Base-by-base conservation (phyloP, 176 grass and related monocot genomes). In the Guadua angustifolia region DNA sequence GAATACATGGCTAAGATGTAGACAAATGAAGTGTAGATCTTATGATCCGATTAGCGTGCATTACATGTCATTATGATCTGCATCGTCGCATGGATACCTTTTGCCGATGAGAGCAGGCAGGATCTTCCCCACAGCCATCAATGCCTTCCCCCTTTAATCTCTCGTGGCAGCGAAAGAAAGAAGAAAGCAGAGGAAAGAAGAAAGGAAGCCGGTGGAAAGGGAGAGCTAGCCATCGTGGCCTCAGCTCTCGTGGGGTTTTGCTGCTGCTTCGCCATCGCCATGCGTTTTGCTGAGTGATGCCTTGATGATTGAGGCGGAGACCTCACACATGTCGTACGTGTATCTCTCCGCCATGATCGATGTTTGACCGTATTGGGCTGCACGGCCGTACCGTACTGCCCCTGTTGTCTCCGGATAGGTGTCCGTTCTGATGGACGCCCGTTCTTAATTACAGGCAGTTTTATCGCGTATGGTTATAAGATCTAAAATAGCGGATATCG, bases 261-360 rank as follows among this genome's bases (percentile, higher is more conserved):
- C 3, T 9, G 25, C 32, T 9, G 29, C n/a, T 61, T 65, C 65
- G 69, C 39, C 39, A 7, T 43, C 35, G 40, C 82, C 71, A 50
- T 72, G 17, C 73, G 46, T 16, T 43, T 56, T 33, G 36, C 71
- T 0, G 53, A 39, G 47, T 21, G 89, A 71, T 65, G 79, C 59
- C 21, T 49, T 32, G 76, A 85, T 91, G 81, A 91, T 91, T 59
- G 85, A 22, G 65, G 42, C 57, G 32, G 71, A 59, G 81, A 87
- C 70, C 56, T 51, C 69, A 7, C 7, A 4, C 46, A 12, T 5
- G 10, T 26, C 29, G 17, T 66, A 17, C 18, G 63, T 12, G 46
- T 25, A 13, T 42, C 56, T 58, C 52, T 59, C 7, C 7, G 2
- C 74, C 35, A 29, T 25, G 5, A 15, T 5, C 29, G n/a, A n/a